Evolutionary conservation across 2,329 filamentous ascomycete species (phyloP), one percentile per base, ranked within the genome.

Genomic region (Monilinia fructigena): DNA sequence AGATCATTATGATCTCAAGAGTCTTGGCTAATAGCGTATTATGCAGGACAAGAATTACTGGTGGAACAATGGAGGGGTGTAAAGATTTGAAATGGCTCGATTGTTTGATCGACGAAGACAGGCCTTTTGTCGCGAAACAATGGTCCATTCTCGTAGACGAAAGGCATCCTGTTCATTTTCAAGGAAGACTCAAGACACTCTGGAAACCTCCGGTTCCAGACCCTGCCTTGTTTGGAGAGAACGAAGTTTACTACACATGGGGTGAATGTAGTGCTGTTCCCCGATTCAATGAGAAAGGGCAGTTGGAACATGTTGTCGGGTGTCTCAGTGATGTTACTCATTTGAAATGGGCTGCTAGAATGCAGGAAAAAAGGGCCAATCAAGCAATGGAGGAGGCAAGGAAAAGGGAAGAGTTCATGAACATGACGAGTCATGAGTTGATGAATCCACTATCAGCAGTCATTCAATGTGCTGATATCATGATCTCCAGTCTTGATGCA

Each of bases 371-470:
- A 81, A 72, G 81, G 83, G 68, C 69, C 66, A 68, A 69, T 56
- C 81, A 86, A 66, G 84, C 84, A 2, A 81, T 86, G 45, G 83
- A 85, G 73, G 83, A 83, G 55, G 85, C 83, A 71, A 79, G 87
- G 5, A 87, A 90, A 74, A 90, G 93, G 73, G 89, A 93, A 72
- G 89, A 89, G 69, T 92, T 92, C 72, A 91, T 93, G 73, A 90
- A 92, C 76, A 91, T 91, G 79, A 85, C 83, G 2, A 85, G 83
- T 40, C 67, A 55, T 38, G 56, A 55, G 62, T 40, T 55, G 54
- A 54, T 45, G 56, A 54, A 54, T 31, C 47, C 45, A 18, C 35
- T 66, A 3, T 53, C 47, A 11, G 55, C 47, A 40, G 48, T 53
- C 6, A 38, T 55, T 38, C 47, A 88, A 90, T 75, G 87, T 90